Evolutionary conservation across 257 asterid species (phyloP).

Genomic region (Rhazya stricta): DNA sequence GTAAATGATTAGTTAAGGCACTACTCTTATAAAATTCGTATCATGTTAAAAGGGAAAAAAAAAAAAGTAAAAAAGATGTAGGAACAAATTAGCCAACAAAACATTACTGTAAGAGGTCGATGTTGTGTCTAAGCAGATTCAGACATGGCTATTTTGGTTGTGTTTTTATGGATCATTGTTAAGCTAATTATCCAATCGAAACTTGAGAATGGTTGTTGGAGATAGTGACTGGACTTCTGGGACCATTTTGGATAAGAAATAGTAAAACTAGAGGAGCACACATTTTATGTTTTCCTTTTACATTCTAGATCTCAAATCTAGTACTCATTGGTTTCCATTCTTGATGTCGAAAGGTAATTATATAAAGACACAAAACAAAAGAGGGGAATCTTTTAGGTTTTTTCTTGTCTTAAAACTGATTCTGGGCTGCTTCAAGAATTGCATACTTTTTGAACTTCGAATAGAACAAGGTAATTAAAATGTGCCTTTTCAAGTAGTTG

Average conservation of each 20-base stretch:
- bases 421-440: too few relatives aligned
- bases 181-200: background rate
- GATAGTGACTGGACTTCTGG: background rate
- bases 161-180: background rate
- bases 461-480: background rate
- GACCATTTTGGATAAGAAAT: background rate
- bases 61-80: too few relatives aligned
- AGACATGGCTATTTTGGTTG: background rate
- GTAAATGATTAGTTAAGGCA: too few relatives aligned
- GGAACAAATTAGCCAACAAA: too few relatives aligned
- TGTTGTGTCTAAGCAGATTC: too few relatives aligned
- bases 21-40: too few relatives aligned
- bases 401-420: background rate
- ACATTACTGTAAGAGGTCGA: too few relatives aligned
- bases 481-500: background rate
- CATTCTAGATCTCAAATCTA: background rate
- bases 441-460: background rate
- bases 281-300: background rate
- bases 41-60: too few relatives aligned
- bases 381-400: background rate
- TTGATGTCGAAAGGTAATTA: too few relatives aligned
- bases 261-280: background rate
- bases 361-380: too few relatives aligned
- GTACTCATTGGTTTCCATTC: background rate
- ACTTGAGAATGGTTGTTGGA: slow-evolving; percentile 1